These are phyloP conservation scores for Leersia perrieri DNA, from an alignment of 176 grass and related monocot genomes.

Conservation along the genomic window DNA sequence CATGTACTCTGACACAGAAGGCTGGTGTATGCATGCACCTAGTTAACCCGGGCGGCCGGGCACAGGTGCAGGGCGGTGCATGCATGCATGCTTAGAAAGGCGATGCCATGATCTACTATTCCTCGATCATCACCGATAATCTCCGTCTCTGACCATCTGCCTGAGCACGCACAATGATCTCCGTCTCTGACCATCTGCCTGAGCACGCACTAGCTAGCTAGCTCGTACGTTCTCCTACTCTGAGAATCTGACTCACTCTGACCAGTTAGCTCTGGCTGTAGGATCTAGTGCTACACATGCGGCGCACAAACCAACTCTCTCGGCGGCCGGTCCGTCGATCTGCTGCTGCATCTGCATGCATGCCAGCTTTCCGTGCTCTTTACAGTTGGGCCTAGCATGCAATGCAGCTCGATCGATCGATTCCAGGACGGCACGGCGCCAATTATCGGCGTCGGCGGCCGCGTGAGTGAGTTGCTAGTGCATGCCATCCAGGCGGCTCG, in stretches of 20 bases:
- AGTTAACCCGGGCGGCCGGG: too few species aligned
- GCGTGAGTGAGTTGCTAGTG: background rate
- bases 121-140: background rate
- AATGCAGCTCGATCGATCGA: background rate
- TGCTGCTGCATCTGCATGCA: background rate
- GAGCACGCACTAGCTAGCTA: background rate
- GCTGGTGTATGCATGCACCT: background rate
- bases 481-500: background rate
- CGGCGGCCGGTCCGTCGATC: background rate
- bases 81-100: conserved; percentile 10
- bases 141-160: background rate
- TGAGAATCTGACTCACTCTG: too few species aligned
- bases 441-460: background rate
- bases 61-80: background rate
- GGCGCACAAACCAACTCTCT: background rate
- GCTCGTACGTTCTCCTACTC: too few species aligned
- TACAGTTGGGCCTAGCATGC: background rate
- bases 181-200: background rate
- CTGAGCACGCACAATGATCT: background rate
- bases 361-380: background rate
- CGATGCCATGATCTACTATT: background rate
- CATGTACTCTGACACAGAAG: background rate
- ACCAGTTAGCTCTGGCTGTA: background rate
- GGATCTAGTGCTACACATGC: background rate
- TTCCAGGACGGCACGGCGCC: too few species aligned